phyloP scores from a whole-genome alignment of 345 rosid species.

The Erodium maritimum region DNA sequence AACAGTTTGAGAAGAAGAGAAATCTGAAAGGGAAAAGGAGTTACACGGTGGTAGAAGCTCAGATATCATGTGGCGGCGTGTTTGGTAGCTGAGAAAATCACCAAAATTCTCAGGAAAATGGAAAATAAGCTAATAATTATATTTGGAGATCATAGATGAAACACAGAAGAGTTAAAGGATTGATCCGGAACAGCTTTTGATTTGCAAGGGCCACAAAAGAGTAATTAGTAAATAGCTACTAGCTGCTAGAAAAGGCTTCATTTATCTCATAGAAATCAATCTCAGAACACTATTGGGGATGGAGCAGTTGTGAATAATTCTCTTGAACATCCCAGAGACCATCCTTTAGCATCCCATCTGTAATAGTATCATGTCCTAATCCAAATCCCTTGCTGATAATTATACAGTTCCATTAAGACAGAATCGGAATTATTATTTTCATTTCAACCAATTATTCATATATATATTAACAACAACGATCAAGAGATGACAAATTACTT shows the following conservation, averaged over 20 bases:
- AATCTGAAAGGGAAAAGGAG: too few species aligned
- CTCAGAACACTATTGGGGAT: constrained; percentile 68
- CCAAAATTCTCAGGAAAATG: too few species aligned
- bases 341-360: constrained; percentile 91
- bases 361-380: constrained; percentile 63
- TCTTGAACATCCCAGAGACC: constrained; percentile 98
- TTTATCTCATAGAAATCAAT: constrained; percentile 91
- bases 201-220: constrained; percentile 51
- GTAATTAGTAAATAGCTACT: constrained; percentile 1
- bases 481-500: too few species aligned
- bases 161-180: constrained; percentile 23
- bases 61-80: too few species aligned
- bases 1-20: too few species aligned
- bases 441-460: too few species aligned
- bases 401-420: not conserved
- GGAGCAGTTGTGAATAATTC: constrained; percentile 84
- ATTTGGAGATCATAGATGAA: not conserved
- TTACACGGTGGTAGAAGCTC: too few species aligned
- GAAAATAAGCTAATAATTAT: not conserved
- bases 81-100: too few species aligned
- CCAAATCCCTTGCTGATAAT: constrained; percentile 76
- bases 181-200: constrained; percentile 61
- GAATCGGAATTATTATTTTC: not conserved
- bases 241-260: constrained; percentile 81
- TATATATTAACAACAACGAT: not conserved